Base-by-base conservation (phyloP, 1,284 basidiomycete species). In the Puccinia polysora region DNA sequence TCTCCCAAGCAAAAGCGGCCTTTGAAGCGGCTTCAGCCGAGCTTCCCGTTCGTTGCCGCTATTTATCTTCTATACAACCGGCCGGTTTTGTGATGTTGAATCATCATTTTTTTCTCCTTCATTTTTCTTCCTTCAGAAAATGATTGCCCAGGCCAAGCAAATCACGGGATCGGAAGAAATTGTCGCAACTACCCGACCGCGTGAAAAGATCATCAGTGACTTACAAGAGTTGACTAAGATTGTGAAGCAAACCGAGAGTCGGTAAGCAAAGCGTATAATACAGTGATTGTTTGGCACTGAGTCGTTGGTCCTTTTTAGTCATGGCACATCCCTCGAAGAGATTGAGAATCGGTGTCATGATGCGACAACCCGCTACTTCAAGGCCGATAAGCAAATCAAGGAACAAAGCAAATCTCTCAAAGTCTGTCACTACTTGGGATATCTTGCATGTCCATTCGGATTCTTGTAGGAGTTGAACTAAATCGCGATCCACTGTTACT, bases 81-180 rank as follows among this genome's bases (percentile, higher is more conserved):
- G n/a, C 25, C 4, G 18, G 20, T 23, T 36, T 63, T 59, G 23
- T 40, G 8, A 59, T 38, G 18, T 43, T 20, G 18, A 40, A 23
- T 59, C 36, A 30, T 25, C 30, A 14, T 1, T 14, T 20, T 15
- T 28, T 18, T n/a, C 15, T 25, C 23, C 32, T 43, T 43, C 25
- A 40, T 49, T 28, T 2, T 32, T 14, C 36, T 40, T n/a, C 25
- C 7, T 40, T 4, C 38, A 70, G 67, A 18, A 45, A 28, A 43
- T 38, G 1, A 70, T 59, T 6, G 47, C 40, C 10, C 47, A 70
- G 60, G 56, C 67, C 45, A 70, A 50, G 15, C 32, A 70, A 36
- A 28, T 70, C 0, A 18, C 55, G 25, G 56, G 56, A 20, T 62
- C 45, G 1, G 47, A 47, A 12, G 56, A 60, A n/a, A 49, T 62